phyloP scores from a whole-genome alignment of 2,329 filamentous ascomycete genomes.

The Trichoderma sp. region DNA sequence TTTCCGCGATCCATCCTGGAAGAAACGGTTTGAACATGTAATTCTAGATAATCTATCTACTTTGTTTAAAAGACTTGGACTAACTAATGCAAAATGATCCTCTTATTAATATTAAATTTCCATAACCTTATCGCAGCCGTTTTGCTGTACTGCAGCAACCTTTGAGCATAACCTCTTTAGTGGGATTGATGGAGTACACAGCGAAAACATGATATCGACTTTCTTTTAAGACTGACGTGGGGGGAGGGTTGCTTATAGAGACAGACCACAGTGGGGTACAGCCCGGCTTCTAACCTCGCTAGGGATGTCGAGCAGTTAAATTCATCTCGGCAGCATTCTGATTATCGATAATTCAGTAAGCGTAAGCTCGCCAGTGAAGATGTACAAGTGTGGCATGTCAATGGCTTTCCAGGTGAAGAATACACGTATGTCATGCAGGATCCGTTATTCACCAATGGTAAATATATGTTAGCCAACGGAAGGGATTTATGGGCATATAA shows the following conservation, averaged over 20 bases:
- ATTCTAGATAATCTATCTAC: neutral
- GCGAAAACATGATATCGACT: neutral
- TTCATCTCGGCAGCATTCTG: neutral
- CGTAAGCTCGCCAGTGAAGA: neutral
- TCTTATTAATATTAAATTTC: neutral
- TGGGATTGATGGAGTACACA: neutral
- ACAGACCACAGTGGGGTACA: neutral
- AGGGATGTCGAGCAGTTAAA: neutral
- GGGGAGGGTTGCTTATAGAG: neutral
- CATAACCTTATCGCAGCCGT: neutral
- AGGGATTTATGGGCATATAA: too few species aligned
- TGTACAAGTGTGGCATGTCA: neutral
- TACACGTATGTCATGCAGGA: too few species aligned
- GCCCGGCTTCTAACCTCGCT: neutral
- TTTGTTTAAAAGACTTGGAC: neutral
- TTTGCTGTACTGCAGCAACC: neutral
- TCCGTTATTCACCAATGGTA: too few species aligned
- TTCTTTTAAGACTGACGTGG: neutral
- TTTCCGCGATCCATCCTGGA: neutral
- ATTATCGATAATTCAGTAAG: neutral
- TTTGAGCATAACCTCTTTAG: neutral
- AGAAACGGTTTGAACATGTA: neutral
- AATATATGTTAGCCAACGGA: too few species aligned
- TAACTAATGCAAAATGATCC: neutral
- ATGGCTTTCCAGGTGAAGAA: too few species aligned